Conservation (phyloP, 2,329 filamentous ascomycete species). For the Aureobasidium sp. region DNA sequence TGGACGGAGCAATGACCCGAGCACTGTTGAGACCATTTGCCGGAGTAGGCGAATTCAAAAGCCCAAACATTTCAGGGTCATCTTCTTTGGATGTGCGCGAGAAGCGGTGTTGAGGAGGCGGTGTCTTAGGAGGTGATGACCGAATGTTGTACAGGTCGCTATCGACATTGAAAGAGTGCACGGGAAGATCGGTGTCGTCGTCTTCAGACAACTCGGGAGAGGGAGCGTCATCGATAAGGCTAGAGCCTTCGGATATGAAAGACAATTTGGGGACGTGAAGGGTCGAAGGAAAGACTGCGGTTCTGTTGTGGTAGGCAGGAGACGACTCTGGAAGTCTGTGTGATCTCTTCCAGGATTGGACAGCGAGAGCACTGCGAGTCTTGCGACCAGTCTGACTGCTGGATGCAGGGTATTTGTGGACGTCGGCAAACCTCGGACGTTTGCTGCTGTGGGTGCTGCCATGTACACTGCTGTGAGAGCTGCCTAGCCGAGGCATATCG, state of each 20-base stretch:
- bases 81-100: conserved; percentile 50
- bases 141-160: conserved; percentile 45
- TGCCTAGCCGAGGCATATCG: conserved; percentile 60
- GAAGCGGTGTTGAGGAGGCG: conserved; percentile 45
- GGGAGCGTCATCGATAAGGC: conserved; percentile 54
- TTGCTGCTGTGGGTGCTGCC: conserved; percentile 41
- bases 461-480: conserved; percentile 3
- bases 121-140: conserved; percentile 80
- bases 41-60: conserved; percentile 85
- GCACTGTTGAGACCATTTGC: conserved; percentile 47
- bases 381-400: conserved; percentile 24
- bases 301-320: conserved; percentile 68
- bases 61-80: conserved; percentile 73
- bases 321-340: conserved; percentile 78
- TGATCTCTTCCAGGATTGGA: conserved; percentile 64
- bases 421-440: conserved; percentile 17
- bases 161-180: conserved; percentile 60
- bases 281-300: conserved; percentile 61
- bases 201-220: conserved; percentile 61
- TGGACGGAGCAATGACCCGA: conserved; percentile 44
- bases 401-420: conserved; percentile 18
- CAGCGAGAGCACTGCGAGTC: conserved; percentile 22
- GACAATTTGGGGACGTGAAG: conserved; percentile 61
- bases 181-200: conserved; percentile 72
- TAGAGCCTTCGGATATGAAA: conserved; percentile 65